Conservation (phyloP, 2,329 filamentous ascomycete genomes). For the Leptographium procerum region DNA sequence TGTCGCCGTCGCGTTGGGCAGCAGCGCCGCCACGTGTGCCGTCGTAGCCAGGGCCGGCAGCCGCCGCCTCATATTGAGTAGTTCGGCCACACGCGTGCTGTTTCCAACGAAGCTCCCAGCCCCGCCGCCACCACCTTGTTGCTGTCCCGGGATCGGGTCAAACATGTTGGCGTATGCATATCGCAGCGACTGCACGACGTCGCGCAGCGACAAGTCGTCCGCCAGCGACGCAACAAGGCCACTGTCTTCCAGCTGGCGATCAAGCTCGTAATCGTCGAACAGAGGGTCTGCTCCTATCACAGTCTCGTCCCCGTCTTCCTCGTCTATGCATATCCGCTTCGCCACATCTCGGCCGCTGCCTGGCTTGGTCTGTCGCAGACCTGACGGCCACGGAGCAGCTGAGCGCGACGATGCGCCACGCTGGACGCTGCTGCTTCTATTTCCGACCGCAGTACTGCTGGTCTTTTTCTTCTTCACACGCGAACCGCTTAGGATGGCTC, state of each 20-base stretch:
- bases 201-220: slow-evolving; percentile 43
- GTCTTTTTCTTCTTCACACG: slow-evolving; percentile 11
- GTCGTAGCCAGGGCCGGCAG: slow-evolving; percentile 55
- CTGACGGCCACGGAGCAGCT: slow-evolving; percentile 11
- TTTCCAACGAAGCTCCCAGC: slow-evolving; percentile 12
- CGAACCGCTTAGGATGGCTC: slow-evolving; percentile 13
- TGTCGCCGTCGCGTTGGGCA: slow-evolving; percentile 48
- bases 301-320: slow-evolving; percentile 29
- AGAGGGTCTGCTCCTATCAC: no score
- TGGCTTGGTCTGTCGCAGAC: slow-evolving; percentile 11
- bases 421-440: neutral
- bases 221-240: slow-evolving; percentile 45
- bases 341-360: neutral
- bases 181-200: slow-evolving; percentile 53
- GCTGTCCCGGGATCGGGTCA: slow-evolving; percentile 44
- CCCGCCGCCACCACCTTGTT: slow-evolving; percentile 18
- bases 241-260: slow-evolving; percentile 37
- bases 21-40: slow-evolving; percentile 54
- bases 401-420: slow-evolving; percentile 7
- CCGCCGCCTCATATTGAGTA: slow-evolving; percentile 47
- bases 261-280: slow-evolving; percentile 13
- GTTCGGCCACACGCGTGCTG: slow-evolving; percentile 40
- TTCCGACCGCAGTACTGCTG: neutral
- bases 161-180: slow-evolving; percentile 54
- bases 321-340: slow-evolving; percentile 16